Base-by-base conservation (phyloP, 2,329 filamentous ascomycete species). In the Teratosphaeriaceae sp. region DNA sequence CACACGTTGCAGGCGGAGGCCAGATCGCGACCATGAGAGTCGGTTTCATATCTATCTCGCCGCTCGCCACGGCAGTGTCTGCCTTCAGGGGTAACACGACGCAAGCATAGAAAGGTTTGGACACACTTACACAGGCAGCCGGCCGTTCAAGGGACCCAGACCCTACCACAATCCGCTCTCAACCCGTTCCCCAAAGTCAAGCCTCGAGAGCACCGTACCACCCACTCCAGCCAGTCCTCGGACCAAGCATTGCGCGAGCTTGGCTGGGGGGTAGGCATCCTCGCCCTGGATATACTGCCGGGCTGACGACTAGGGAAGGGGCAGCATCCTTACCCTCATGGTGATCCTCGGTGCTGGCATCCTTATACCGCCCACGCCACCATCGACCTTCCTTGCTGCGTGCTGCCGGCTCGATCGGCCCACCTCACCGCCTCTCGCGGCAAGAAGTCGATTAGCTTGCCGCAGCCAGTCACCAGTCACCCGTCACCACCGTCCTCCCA, bases 291-390 rank as follows among this genome's bases (percentile, higher is more conserved):
- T n/a, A n/a, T n/a, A n/a, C n/a, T n/a, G n/a, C n/a, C n/a, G n/a
- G n/a, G n/a, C n/a, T n/a, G n/a, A n/a, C n/a, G n/a, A 34, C 6
- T 18, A 44, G 40, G 20, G 40, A 42, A 26, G 30, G 21, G 13
- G 18, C 22, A 35, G 26, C 24, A n/a, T 31, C 47, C 44, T 49
- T 49, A 49, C 47, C 47, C 47, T 44, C 47, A 47, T 47, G 42
- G 40, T 34, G 31, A 9, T 34, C 35, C 22, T 23, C 35, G 20
- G 38, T 15, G 42, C 48, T 38, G 44, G 42, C 40, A 39, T 44
- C 37, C 37, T 20, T n/a, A 27, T 33, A 33, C 38, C 38, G 38
- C 38, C 38, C 12, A 16, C 7, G 23, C 8, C 23, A 9, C 16
- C 23, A 20, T 24, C 26, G 19, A 9, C 24, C 4, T 20, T 26